Conservation (phyloP, 257 asterid genomes). For the Scutellaria baicalensis region DNA sequence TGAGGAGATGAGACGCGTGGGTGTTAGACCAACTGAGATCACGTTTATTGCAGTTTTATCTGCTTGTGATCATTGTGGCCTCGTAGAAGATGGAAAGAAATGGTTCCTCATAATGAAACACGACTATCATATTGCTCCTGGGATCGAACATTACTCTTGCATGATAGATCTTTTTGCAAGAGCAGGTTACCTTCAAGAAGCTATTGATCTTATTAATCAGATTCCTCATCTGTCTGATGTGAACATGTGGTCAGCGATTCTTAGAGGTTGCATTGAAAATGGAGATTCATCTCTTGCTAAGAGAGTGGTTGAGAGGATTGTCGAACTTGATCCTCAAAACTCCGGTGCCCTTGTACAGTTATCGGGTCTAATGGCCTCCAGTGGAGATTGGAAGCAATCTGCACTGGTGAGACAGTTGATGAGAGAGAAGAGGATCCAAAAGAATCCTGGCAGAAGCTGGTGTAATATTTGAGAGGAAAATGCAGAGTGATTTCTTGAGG, state of each 20-base stretch:
- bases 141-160: constrained; percentile 88
- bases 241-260: constrained; percentile 69
- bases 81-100: constrained; percentile 68
- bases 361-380: constrained; percentile 60
- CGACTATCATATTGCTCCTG: constrained; percentile 51
- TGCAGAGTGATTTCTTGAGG: not conserved
- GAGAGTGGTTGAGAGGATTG: constrained; percentile 44
- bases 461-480: constrained; percentile 23
- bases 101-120: constrained; percentile 64
- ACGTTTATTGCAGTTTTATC: constrained; percentile 82
- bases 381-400: constrained; percentile 71
- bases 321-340: constrained; percentile 63
- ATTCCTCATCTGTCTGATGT: constrained; percentile 61
- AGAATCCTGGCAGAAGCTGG: constrained; percentile 83
- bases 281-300: constrained; percentile 51
- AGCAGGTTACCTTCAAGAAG: constrained; percentile 57
- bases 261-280: constrained; percentile 68
- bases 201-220: constrained; percentile 45
- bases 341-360: constrained; percentile 70
- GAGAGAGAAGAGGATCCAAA: constrained; percentile 51
- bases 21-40: constrained; percentile 42
- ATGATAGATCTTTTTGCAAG: constrained; percentile 80
- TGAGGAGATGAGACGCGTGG: constrained; percentile 45
- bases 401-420: constrained; percentile 60
- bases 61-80: constrained; percentile 91